phyloP scores from a whole-genome alignment of 1,284 basidiomycete genomes.

The Anthracocystis panici-leucophaei region DNA sequence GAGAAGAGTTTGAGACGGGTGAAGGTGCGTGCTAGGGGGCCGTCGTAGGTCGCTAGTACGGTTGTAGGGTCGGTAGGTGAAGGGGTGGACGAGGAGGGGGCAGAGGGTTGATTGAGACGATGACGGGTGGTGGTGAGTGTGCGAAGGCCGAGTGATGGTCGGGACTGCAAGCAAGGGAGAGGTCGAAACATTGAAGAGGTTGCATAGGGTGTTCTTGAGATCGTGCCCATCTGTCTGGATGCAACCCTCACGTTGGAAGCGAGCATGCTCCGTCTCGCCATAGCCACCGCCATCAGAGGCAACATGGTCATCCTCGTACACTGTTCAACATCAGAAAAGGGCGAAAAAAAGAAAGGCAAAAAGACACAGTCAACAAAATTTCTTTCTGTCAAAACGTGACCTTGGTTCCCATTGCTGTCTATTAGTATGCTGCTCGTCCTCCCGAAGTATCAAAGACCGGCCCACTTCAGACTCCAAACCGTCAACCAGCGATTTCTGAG shows the following conservation, averaged over 20 bases:
- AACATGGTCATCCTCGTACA: slow-evolving; percentile 4
- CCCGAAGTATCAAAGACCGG: slow-evolving; percentile 1
- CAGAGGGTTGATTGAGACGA: not conserved
- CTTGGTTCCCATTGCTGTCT: slow-evolving; percentile 20
- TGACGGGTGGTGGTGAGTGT: slow-evolving; percentile 10
- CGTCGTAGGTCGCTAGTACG: slow-evolving; percentile 70
- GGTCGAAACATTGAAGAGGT: not conserved
- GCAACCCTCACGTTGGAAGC: slow-evolving; percentile 1
- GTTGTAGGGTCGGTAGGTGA: not conserved
- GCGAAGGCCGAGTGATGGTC: not conserved
- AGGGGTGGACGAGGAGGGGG: not conserved
- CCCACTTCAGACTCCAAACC: slow-evolving; percentile 50
- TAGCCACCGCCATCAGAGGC: slow-evolving; percentile 6
- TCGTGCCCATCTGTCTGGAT: not conserved
- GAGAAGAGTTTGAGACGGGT: slow-evolving; percentile 85
- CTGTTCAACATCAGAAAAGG: slow-evolving; percentile 6
- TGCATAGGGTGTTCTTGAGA: not conserved
- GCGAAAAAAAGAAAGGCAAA: slow-evolving; percentile 8
- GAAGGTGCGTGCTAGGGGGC: slow-evolving; percentile 80
- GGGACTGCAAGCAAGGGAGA: not conserved
- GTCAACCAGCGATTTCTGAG: slow-evolving; percentile 53
- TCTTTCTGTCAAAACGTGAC: not conserved
- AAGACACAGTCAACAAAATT: slow-evolving; percentile 38
- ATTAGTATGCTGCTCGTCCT: not conserved
- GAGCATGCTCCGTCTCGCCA: slow-evolving; percentile 7